Conservation (phyloP, 495 filamentous ascomycete genomes). For the Pyrenula aspistea region DNA sequence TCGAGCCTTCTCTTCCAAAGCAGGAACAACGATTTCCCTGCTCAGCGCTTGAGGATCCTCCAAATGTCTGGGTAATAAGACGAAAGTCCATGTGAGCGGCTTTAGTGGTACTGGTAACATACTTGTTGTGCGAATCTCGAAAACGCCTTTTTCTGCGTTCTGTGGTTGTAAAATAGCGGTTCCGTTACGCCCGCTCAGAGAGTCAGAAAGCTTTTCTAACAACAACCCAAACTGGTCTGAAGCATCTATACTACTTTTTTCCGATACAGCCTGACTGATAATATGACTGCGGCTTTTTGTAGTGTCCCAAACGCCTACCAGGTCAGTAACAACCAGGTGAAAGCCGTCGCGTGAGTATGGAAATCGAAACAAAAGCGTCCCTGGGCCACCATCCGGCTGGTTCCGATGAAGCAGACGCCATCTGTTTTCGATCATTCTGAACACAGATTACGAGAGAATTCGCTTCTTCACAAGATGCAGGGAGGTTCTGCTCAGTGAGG, state of each 20-base stretch:
- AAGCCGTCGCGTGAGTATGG: constrained; percentile 38
- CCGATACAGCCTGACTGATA: constrained; percentile 47
- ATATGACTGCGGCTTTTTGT: constrained; percentile 55
- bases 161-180: constrained; percentile 17
- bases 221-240: constrained; percentile 68
- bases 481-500: no score
- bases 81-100: constrained; percentile 58
- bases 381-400: background rate
- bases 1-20: constrained; percentile 46
- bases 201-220: constrained; percentile 56
- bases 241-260: constrained; percentile 74
- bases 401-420: background rate
- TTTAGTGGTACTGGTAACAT: constrained; percentile 54
- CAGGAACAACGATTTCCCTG: constrained; percentile 54
- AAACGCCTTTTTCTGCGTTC: constrained; percentile 12
- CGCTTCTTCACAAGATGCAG: no score
- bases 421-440: background rate
- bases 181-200: constrained; percentile 34
- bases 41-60: constrained; percentile 40
- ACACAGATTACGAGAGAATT: no score
- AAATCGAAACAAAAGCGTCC: background rate
- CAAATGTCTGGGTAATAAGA: constrained; percentile 27
- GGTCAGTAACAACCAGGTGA: constrained; percentile 66
- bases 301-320: constrained; percentile 65
- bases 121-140: constrained; percentile 48